A percentile compares a stretch with the other conserved stretches of the same genome.
Conservation (phyloP, 305 asterid genomes). For the Solanum chacoense region DNA sequence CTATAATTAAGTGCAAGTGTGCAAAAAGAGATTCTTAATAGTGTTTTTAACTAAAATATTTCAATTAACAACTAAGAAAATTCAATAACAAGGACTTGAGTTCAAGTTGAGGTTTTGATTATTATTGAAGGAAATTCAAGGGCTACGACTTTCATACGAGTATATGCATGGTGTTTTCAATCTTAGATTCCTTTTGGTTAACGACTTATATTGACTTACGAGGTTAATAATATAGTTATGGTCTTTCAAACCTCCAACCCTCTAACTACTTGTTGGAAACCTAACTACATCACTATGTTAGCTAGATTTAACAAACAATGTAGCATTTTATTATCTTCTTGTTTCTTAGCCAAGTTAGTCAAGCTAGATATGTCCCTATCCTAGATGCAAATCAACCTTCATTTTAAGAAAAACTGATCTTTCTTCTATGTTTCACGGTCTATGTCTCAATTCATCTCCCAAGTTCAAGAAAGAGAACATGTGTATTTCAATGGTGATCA, state of each 20-base stretch:
- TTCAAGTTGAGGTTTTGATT: background rate
- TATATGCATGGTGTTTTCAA: background rate
- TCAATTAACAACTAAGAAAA: background rate
- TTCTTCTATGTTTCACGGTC: background rate
- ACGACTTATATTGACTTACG: background rate
- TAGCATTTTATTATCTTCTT: background rate
- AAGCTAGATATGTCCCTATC: background rate
- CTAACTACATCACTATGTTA: background rate
- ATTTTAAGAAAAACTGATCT: background rate
- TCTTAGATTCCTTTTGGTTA: background rate
- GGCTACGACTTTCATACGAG: background rate
- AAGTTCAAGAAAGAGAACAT: background rate
- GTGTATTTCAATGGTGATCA: background rate
- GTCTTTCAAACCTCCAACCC: background rate
- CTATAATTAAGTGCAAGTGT: background rate
- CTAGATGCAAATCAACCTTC: background rate
- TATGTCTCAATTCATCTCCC: background rate
- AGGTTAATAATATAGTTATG: background rate
- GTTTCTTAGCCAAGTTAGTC: background rate
- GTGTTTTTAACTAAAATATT: background rate
- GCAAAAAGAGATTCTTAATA: background rate
- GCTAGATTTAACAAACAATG: background rate
- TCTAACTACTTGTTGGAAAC: background rate
- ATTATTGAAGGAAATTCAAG: background rate
- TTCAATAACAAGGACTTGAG: background rate